Evolutionary conservation across 176 grass and related monocot genomes (phyloP), one percentile per base, ranked within the genome.

Genomic region (Olyra latifolia): DNA sequence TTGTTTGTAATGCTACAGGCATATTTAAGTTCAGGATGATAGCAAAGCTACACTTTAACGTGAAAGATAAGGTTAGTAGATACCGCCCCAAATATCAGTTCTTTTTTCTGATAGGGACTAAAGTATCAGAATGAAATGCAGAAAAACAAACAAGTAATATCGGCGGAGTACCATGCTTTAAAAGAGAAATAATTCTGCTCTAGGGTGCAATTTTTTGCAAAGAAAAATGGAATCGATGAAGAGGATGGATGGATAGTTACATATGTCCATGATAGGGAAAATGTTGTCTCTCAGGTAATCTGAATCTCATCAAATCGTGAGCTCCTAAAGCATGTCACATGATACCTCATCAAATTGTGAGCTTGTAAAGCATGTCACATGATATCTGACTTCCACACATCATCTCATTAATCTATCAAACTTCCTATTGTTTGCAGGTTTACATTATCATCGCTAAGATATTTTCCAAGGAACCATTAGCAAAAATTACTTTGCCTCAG

Each of bases 171-270:
- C 16, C 88, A 90, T 19, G 0, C n/a, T 8, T 85, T 74, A n/a
- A 0, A 65, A 72, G 88, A 82, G 7, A 54, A 77, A 7, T 38
- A 77, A 10, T 86, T 73, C 13, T 90, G 83, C 57, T 78, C 88
- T 44, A 83, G 83, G 10, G 72, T 86, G 61, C 83, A 86, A 19
- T 90, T 90, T 79, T 78, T 86, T 46, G 57, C 75, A 48, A 90
- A 83, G 50, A 9, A 72, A 82, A 71, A 82, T 0, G 66, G 72
- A 29, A 53, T 30, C 0, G 30, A 83, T n/a, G 83, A 79, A 72
- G 79, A 90, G 61, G 88, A 90, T 74, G 83, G 88, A 65, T 90
- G 88, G 88, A 0, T 90, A 49, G 49, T 86, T 27, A 74, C 45
- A 49, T 82, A 90, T 52, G 78, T 82, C 5, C 83, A 86, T 56